Percentiles rank a stretch among this genome's conserved stretches.
phyloP scores from a whole-genome alignment of 495 filamentous ascomycete genomes.

The Aspergillus conjunctus region DNA sequence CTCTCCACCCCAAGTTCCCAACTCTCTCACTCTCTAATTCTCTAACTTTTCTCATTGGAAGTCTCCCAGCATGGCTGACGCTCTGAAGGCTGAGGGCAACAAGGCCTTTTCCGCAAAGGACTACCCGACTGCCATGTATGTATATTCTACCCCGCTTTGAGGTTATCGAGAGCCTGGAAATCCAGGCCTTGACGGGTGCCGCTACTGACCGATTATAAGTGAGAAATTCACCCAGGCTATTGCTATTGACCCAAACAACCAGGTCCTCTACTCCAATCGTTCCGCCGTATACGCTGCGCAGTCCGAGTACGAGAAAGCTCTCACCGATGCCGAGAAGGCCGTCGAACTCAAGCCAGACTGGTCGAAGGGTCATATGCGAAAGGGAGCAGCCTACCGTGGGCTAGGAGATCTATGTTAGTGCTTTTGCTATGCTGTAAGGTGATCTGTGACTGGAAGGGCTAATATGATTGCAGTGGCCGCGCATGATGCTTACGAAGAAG shows the following conservation, averaged over 20 bases:
- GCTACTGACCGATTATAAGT: slow-evolving; percentile 46
- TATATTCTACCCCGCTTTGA: slow-evolving; percentile 33
- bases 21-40: slow-evolving; percentile 11
- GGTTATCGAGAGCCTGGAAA: neutral
- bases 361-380: slow-evolving; percentile 93
- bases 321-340: slow-evolving; percentile 89
- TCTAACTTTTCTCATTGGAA: neutral
- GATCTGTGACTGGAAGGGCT: neutral
- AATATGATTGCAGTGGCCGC: slow-evolving; percentile 61
- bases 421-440: neutral
- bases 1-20: slow-evolving; percentile 2
- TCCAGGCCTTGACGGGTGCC: neutral
- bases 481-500: slow-evolving; percentile 86
- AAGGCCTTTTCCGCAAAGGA: slow-evolving; percentile 97
- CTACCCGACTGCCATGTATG: slow-evolving; percentile 93
- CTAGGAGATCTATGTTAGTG: slow-evolving; percentile 73
- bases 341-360: slow-evolving; percentile 95
- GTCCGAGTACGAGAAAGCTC: slow-evolving; percentile 77
- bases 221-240: slow-evolving; percentile 95
- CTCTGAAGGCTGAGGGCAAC: slow-evolving; percentile 94
- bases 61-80: slow-evolving; percentile 51
- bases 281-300: slow-evolving; percentile 95
- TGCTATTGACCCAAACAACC: slow-evolving; percentile 81
- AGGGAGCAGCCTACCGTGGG: slow-evolving; percentile 88
- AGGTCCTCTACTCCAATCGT: slow-evolving; percentile 96